Percentiles rank a stretch among this genome's conserved stretches.
Conservation (phyloP, 345 rosid genomes). For the Heritiera fomes region DNA sequence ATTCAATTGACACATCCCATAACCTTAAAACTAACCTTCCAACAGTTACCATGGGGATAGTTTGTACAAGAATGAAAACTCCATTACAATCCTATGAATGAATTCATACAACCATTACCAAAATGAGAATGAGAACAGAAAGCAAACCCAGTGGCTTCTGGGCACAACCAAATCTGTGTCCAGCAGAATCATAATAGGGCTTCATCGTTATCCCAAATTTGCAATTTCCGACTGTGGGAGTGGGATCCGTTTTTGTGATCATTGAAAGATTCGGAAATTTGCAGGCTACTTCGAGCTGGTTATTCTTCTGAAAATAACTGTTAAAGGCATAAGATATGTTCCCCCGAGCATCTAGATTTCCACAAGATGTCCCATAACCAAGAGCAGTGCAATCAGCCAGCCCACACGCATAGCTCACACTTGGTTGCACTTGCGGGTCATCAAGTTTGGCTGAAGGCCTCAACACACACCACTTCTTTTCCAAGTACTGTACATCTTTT, state of each 20-base stretch:
- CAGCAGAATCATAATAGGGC: conserved; percentile 64
- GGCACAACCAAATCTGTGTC: conserved; percentile 13
- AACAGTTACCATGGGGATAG: conserved; percentile 14
- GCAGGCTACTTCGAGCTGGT: conserved; percentile 79
- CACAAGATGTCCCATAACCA: conserved; percentile 89
- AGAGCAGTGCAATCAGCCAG: conserved; percentile 83
- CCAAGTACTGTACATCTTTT: conserved; percentile 48
- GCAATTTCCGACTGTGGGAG: conserved; percentile 68
- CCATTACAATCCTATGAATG: conserved; percentile 6
- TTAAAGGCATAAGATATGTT: conserved; percentile 90
- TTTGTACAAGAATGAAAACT: conserved; percentile 26
- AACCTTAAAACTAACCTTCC: conserved; percentile 17
- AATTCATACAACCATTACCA: conserved; percentile 33
- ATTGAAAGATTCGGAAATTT: conserved; percentile 68
- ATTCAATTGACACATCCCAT: background rate
- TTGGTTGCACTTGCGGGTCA: conserved; percentile 59
- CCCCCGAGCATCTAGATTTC: conserved; percentile 46
- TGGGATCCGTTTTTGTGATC: conserved; percentile 61
- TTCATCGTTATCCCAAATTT: conserved; percentile 65
- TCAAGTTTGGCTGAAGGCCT: conserved; percentile 60
- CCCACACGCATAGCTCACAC: conserved; percentile 81
- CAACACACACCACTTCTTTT: conserved; percentile 83
- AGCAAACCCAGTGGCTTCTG: conserved; percentile 26
- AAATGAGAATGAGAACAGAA: conserved; percentile 32
- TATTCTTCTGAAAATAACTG: conserved; percentile 78